phyloP scores from a whole-genome alignment of 306 rosid species.

The Cicer bijugum region DNA sequence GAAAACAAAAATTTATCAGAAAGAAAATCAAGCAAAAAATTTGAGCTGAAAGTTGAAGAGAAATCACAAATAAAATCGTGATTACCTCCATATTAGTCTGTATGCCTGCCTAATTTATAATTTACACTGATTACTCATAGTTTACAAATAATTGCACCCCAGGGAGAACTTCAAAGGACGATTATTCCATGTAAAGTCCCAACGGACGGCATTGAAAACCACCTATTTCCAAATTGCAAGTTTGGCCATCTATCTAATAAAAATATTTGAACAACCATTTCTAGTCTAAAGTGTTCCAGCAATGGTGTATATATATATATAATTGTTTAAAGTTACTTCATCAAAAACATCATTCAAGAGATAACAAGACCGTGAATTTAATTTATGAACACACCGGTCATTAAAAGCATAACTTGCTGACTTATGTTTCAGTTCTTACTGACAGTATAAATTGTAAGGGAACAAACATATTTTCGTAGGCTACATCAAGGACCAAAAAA shows the following conservation, averaged over 20 bases:
- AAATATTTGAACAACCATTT: constrained; percentile 11
- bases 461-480: no score
- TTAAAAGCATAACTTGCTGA: no score
- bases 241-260: constrained; percentile 5
- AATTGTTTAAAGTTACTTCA: no score
- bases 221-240: constrained; percentile 18
- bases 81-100: constrained; percentile 9
- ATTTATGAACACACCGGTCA: no score
- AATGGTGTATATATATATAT: background rate
- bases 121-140: background rate
- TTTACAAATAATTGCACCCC: constrained; percentile 8
- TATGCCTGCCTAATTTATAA: constrained; percentile 9
- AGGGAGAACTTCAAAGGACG: background rate
- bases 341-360: constrained; percentile 8
- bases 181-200: constrained; percentile 7
- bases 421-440: no score
- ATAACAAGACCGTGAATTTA: no score
- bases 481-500: no score
- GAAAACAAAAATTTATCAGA: no score
- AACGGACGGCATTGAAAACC: constrained; percentile 9
- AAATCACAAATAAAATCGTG: no score
- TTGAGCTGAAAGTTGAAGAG: no score
- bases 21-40: no score
- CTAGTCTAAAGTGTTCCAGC: background rate
- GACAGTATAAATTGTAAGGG: no score